These are phyloP conservation scores for Psidium friedrichsthalianum DNA, from an alignment of 345 rosid genomes.

Conservation along the genomic window DNA sequence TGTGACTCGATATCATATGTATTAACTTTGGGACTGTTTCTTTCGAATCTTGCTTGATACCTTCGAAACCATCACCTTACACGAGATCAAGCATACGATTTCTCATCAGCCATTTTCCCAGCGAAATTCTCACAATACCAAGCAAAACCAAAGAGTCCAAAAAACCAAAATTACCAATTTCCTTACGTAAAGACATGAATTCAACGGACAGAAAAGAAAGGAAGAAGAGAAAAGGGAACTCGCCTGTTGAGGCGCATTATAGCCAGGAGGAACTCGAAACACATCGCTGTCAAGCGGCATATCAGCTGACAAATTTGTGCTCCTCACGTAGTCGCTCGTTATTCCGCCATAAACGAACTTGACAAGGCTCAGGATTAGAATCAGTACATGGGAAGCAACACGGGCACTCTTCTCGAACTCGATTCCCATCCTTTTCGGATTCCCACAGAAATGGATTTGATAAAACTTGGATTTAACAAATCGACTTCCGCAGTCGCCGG, in stretches of 20 bases:
- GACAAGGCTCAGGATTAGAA: conserved; percentile 4
- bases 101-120: background rate
- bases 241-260: conserved; percentile 80
- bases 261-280: conserved; percentile 60
- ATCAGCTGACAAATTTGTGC: conserved; percentile 31
- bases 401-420: background rate
- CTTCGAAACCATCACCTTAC: background rate
- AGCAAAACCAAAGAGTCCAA: background rate
- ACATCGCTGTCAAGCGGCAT: conserved; percentile 86
- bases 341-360: conserved; percentile 42
- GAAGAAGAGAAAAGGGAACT: background rate
- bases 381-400: background rate
- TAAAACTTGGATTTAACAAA: background rate
- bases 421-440: background rate
- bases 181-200: background rate
- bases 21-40: background rate
- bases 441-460: background rate
- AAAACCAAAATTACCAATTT: background rate
- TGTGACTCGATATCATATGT: background rate
- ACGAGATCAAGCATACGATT: background rate
- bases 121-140: background rate
- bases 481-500: background rate
- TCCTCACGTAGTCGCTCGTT: conserved; percentile 51
- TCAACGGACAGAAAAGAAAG: background rate
- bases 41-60: background rate